These are phyloP conservation scores for Saccharomycopsis selenospora DNA, from an alignment of 805 yeast genomes.

Conservation along the genomic window DNA sequence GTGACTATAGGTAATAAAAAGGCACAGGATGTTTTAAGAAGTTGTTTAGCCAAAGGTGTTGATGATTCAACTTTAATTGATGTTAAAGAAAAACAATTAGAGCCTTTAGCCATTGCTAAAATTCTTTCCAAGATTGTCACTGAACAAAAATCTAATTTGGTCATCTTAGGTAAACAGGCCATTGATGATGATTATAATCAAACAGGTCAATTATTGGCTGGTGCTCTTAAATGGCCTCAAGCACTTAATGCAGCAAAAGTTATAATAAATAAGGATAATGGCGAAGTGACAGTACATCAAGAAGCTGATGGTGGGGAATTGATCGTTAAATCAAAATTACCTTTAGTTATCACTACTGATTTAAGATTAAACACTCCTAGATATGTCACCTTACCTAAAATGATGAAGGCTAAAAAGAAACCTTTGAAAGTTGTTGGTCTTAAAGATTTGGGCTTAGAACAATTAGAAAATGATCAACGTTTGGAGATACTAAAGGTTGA, in stretches of 20 bases:
- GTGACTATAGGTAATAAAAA: constrained; percentile 86
- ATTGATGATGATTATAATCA: constrained; percentile 93
- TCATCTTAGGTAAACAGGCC: constrained; percentile 92
- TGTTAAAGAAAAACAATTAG: constrained; percentile 63
- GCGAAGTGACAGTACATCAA: constrained; percentile 62
- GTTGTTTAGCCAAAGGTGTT: constrained; percentile 92
- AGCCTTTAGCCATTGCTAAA: constrained; percentile 88
- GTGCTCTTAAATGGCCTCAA: constrained; percentile 20
- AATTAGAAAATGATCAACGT: constrained; percentile 54
- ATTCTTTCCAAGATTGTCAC: constrained; percentile 67
- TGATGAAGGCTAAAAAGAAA: constrained; percentile 98
- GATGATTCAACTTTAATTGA: constrained; percentile 80
- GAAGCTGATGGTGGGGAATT: constrained; percentile 96
- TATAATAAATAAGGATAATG: constrained; percentile 22
- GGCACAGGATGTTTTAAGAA: constrained; percentile 80
- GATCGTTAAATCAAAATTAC: constrained; percentile 67
- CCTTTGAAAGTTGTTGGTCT: constrained; percentile 59
- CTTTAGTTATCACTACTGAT: constrained; percentile 86
- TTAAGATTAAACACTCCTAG: constrained; percentile 91
- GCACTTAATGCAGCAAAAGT: constrained; percentile 21
- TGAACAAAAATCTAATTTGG: constrained; percentile 63
- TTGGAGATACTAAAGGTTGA: constrained; percentile 59
- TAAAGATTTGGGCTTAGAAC: constrained; percentile 63
- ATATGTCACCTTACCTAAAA: constrained; percentile 89
- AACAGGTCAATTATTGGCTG: constrained; percentile 92